These are phyloP conservation scores for Colletotrichum magnum DNA, from an alignment of 2,329 filamentous ascomycete species.

Conservation along the genomic window DNA sequence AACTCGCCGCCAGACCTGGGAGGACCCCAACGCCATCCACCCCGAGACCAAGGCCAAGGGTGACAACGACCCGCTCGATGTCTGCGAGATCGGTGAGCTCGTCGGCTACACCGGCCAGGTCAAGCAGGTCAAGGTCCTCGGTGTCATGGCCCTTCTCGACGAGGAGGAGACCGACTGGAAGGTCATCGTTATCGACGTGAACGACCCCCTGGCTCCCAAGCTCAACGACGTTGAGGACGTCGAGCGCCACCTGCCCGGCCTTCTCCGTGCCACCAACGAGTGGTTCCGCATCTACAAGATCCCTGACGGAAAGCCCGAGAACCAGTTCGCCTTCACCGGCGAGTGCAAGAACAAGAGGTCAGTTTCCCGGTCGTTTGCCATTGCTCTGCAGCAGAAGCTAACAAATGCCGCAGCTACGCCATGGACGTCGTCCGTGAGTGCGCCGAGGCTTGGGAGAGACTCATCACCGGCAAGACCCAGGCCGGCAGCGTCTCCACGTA, in stretches of 20 bases:
- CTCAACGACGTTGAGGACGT: slow-evolving; percentile 99
- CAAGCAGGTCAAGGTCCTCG: slow-evolving; percentile 99
- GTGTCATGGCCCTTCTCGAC: slow-evolving; percentile 98
- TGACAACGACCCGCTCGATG: slow-evolving; percentile 98
- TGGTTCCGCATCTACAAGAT: slow-evolving; percentile 99
- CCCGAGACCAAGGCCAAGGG: slow-evolving; percentile 99
- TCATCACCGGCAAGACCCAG: slow-evolving; percentile 90
- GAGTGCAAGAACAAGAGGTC: slow-evolving; percentile 99
- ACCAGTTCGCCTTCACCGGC: slow-evolving; percentile 99
- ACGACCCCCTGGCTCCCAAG: slow-evolving; percentile 96
- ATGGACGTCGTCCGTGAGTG: slow-evolving; percentile 97
- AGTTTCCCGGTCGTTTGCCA: slow-evolving; percentile 44
- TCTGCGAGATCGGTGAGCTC: slow-evolving; percentile 99
- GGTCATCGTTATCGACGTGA: slow-evolving; percentile 99
- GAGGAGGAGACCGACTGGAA: slow-evolving; percentile 99
- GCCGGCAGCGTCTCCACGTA: slow-evolving; percentile 86
- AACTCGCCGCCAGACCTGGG: slow-evolving; percentile 82
- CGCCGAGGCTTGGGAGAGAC: slow-evolving; percentile 95
- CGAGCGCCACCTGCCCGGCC: slow-evolving; percentile 96
- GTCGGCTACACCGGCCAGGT: slow-evolving; percentile 96
- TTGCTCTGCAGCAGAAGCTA: neutral
- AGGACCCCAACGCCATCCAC: slow-evolving; percentile 96
- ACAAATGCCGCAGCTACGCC: slow-evolving; percentile 76
- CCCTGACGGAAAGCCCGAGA: slow-evolving; percentile 99
- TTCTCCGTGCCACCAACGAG: slow-evolving; percentile 98